phyloP scores from a whole-genome alignment of 1,284 basidiomycete species.

The Microbotryum silenes-acaulis region DNA sequence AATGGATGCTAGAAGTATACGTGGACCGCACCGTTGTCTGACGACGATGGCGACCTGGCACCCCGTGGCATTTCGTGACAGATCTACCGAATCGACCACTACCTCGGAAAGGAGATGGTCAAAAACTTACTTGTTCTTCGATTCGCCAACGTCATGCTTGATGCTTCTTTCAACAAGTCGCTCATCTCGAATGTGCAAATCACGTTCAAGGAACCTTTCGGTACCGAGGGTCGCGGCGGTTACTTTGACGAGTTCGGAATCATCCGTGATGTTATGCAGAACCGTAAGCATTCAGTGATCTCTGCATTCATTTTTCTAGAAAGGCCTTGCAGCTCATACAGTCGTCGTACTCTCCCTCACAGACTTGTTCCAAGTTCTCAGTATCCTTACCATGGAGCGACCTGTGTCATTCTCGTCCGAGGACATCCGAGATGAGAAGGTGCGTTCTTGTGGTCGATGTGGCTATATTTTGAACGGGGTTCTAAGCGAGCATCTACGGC shows the following conservation, averaged over 20 bases:
- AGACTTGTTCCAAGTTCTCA: conserved; percentile 90
- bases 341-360: background rate
- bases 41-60: background rate
- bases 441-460: conserved; percentile 37
- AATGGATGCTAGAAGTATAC: too few species aligned
- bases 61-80: background rate
- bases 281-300: conserved; percentile 56
- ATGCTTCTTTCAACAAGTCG: conserved; percentile 84
- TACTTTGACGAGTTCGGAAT: conserved; percentile 99
- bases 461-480: conserved; percentile 9
- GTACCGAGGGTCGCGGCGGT: conserved; percentile 90
- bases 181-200: conserved; percentile 92
- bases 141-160: conserved; percentile 84
- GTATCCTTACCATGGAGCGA: conserved; percentile 88
- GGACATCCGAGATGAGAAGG: conserved; percentile 96
- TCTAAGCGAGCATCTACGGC: conserved; percentile 16
- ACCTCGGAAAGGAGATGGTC: conserved; percentile 98
- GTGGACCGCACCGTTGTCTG: background rate
- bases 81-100: conserved; percentile 96
- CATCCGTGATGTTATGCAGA: conserved; percentile 90
- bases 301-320: background rate
- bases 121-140: conserved; percentile 91
- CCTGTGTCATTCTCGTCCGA: conserved; percentile 94
- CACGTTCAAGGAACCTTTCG: conserved; percentile 97
- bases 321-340: background rate